These are phyloP conservation scores for Kuraishia hungarica DNA, from an alignment of 805 yeast genomes.

Conservation along the genomic window DNA sequence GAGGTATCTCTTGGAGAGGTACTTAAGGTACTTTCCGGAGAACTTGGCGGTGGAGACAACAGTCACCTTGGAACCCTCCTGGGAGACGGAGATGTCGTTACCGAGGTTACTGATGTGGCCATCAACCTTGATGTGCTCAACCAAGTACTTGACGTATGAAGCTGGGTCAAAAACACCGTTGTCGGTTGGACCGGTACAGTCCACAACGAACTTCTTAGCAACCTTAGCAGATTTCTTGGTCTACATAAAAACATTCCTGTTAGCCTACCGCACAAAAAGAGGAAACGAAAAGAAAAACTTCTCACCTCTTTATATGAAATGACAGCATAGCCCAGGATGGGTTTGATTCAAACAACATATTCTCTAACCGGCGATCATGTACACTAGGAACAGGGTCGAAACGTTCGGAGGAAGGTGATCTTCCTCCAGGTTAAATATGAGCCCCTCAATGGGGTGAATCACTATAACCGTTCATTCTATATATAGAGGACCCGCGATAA, in stretches of 20 bases:
- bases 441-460: conserved; percentile 7
- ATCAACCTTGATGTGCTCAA: conserved; percentile 99
- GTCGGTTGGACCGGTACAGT: conserved; percentile 94
- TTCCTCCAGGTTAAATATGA: conserved; percentile 10
- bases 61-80: conserved; percentile 82
- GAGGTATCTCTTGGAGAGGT: conserved; percentile 99
- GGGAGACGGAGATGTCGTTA: conserved; percentile 81
- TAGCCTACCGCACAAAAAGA: conserved; percentile 62
- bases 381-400: neutral
- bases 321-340: conserved; percentile 40
- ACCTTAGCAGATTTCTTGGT: conserved; percentile 68
- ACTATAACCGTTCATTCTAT: conserved; percentile 7
- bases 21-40: conserved; percentile 99
- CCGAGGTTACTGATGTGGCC: conserved; percentile 96
- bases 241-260: conserved; percentile 43
- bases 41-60: conserved; percentile 90
- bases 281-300: conserved; percentile 2
- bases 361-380: neutral
- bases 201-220: conserved; percentile 88
- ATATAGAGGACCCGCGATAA: neutral
- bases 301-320: conserved; percentile 12
- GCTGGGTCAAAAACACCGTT: conserved; percentile 97
- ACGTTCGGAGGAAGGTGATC: neutral
- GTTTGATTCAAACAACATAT: neutral
- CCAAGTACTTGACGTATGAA: conserved; percentile 94